Evolutionary conservation across 495 filamentous ascomycete species (phyloP), one percentile per base, ranked within the genome.

Genomic region (Tuber borchii): DNA sequence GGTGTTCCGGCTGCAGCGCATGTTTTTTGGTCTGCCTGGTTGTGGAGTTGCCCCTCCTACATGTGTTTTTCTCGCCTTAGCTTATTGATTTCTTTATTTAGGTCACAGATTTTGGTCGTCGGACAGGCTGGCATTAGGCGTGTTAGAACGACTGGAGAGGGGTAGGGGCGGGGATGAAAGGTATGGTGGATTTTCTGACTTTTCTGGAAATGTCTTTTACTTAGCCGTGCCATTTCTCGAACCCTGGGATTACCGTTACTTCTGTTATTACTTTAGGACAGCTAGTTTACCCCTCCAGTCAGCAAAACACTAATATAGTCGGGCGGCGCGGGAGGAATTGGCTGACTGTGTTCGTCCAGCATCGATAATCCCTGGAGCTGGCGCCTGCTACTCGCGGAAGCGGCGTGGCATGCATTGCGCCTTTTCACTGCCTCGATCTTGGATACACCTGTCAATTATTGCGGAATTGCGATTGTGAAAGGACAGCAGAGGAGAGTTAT

Each of bases 321-420:
- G n/a, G 14, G 17, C 22, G 20, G 9, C 3, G 31, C 22, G n/a
- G 40, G 44, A n/a, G 31, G 22, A 44, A 22, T 71, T 71, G 56
- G 26, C 56, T 65, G 12, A 65, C 75, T 93, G 90, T 12, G 93
- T 91, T 56, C 94, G 92, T 22, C 92, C 91, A 12, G 92, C 90
- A 85, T 97, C 94, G 85, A 98, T 93, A 80, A 98, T 97, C 82
- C 95, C 95, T 48, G 97, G 87, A 84, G 97, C 94, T 74, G 95
- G 93, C 73, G 96, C 96, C 87, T 98, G 95, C 81, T 94, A 91
- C 83, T 97, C 95, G 84, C 96, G 93, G 88, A 99, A 99, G 87
- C 95, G 95, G 87, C 97, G 98, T 85, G 98, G 96, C 95, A 99
- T 99, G 37, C 94, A 97, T 85, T 99, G 95, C 75, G 95, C 95